These are phyloP conservation scores for Phytophthora idaei DNA, from an alignment of 352 stramenopile species.

Conservation along the genomic window DNA sequence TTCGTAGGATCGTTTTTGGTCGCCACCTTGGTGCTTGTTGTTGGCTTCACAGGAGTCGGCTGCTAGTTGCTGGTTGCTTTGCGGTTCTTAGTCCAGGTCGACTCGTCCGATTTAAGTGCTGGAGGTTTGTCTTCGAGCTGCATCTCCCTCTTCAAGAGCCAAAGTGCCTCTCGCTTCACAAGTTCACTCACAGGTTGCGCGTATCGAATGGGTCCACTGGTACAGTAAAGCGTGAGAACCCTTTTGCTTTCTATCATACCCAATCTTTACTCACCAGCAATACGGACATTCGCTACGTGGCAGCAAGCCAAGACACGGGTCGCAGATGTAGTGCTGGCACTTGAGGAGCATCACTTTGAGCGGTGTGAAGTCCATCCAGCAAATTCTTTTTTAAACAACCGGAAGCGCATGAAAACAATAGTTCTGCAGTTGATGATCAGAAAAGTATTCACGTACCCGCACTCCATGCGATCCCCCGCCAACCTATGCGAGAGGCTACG, in stretches of 20 bases:
- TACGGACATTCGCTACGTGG: slow-evolving; percentile 33
- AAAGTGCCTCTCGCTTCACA: slow-evolving; percentile 25
- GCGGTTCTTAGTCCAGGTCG: not conserved
- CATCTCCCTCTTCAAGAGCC: slow-evolving; percentile 14
- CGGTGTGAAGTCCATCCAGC: slow-evolving; percentile 28
- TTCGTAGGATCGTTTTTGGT: not conserved
- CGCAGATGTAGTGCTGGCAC: slow-evolving; percentile 40
- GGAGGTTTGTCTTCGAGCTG: slow-evolving; percentile 14
- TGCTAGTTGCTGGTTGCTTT: not conserved
- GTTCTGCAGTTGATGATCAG: not conserved
- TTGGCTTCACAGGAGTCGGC: not conserved
- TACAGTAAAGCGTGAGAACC: not conserved
- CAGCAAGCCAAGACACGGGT: slow-evolving; percentile 27
- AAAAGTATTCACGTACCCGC: slow-evolving; percentile 20
- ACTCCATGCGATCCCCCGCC: slow-evolving; percentile 35
- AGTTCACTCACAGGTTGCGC: slow-evolving; percentile 13
- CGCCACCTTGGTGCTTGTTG: not conserved
- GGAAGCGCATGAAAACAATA: not conserved
- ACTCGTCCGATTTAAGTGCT: not conserved
- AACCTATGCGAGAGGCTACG: slow-evolving; percentile 15
- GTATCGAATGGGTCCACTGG: slow-evolving; percentile 22
- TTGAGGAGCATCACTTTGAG: slow-evolving; percentile 34
- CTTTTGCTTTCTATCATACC: too few species aligned
- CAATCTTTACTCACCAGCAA: slow-evolving; percentile 16
- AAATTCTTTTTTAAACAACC: slow-evolving; percentile 22